A percentile compares a stretch with the other conserved stretches of the same genome.
phyloP scores from a whole-genome alignment of 345 rosid genomes.

The Populus nigra region DNA sequence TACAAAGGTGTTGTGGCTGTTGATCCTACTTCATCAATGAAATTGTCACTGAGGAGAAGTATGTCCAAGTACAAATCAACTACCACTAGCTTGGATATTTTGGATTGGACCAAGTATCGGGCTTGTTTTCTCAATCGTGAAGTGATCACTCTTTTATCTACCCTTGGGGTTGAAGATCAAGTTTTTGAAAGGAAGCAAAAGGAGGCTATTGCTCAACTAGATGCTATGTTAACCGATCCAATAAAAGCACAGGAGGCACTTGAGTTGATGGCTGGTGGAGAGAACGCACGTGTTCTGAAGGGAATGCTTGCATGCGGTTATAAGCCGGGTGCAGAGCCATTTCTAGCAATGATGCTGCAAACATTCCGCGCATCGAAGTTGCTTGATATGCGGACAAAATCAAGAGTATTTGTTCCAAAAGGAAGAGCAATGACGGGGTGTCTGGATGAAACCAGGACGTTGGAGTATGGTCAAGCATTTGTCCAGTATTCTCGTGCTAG shows the following conservation, averaged over 20 bases:
- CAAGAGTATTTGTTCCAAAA: conserved; percentile 21
- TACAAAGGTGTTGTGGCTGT: conserved; percentile 76
- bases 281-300: conserved; percentile 7
- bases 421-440: conserved; percentile 36
- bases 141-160: conserved; percentile 53
- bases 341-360: conserved; percentile 25
- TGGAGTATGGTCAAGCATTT: conserved; percentile 34
- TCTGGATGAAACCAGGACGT: conserved; percentile 27
- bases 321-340: conserved; percentile 23
- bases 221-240: conserved; percentile 20
- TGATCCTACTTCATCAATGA: conserved; percentile 46
- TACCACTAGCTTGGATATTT: conserved; percentile 43
- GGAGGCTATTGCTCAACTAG: conserved; percentile 11
- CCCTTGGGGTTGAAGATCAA: conserved; percentile 38
- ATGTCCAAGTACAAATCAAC: conserved; percentile 37
- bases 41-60: conserved; percentile 42
- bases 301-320: conserved; percentile 19
- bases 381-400: conserved; percentile 15
- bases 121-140: conserved; percentile 61
- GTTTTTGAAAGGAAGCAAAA: conserved; percentile 23
- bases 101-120: conserved; percentile 51
- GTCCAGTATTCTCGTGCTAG: conserved; percentile 15
- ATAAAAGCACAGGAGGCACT: conserved; percentile 17
- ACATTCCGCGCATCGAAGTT: conserved; percentile 22
- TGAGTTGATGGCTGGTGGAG: conserved; percentile 20